Percentiles rank a stretch among this genome's conserved stretches.
Conservation (phyloP, 2,329 filamentous ascomycete species). For the Trematosphaeria pertusa region DNA sequence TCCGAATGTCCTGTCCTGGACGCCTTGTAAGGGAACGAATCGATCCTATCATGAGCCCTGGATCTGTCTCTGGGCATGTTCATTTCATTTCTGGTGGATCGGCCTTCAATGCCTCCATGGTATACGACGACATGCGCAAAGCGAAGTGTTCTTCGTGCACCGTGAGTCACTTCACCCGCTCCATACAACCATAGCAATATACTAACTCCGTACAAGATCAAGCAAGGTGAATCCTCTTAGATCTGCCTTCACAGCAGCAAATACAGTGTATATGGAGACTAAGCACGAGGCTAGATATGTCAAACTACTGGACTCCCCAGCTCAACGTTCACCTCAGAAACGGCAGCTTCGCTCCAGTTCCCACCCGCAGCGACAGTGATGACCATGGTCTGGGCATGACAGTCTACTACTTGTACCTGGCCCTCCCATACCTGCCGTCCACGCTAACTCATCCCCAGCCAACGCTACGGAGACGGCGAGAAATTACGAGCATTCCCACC, state of each 20-base stretch:
- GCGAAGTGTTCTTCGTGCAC: constrained; percentile 71
- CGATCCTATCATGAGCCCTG: constrained; percentile 74
- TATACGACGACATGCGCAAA: constrained; percentile 67
- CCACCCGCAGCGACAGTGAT: constrained; percentile 58
- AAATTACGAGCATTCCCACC: constrained; percentile 72
- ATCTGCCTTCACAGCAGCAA: too few relatives aligned
- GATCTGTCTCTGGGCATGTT: constrained; percentile 65
- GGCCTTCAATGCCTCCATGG: constrained; percentile 68
- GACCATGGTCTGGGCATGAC: constrained; percentile 64
- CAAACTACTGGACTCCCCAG: constrained; percentile 78
- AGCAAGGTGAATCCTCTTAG: not conserved
- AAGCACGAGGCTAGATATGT: constrained; percentile 39
- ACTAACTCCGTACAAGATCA: constrained; percentile 17
- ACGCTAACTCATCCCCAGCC: constrained; percentile 45
- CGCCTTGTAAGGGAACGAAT: constrained; percentile 55
- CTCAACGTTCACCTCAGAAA: constrained; percentile 66
- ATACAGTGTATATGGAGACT: not conserved
- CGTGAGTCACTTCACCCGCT: constrained; percentile 43
- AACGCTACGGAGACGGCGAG: constrained; percentile 62
- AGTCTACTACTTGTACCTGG: constrained; percentile 73
- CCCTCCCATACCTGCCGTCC: constrained; percentile 1
- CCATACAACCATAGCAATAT: too few relatives aligned
- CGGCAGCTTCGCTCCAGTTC: constrained; percentile 64
- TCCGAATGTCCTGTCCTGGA: constrained; percentile 37
- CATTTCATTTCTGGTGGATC: constrained; percentile 76